Percentiles rank a stretch among this genome's conserved stretches.
Evolutionary conservation across 202 grass and related monocot species (phyloP).

Genomic region (Dendrocalamus latiflorus): DNA sequence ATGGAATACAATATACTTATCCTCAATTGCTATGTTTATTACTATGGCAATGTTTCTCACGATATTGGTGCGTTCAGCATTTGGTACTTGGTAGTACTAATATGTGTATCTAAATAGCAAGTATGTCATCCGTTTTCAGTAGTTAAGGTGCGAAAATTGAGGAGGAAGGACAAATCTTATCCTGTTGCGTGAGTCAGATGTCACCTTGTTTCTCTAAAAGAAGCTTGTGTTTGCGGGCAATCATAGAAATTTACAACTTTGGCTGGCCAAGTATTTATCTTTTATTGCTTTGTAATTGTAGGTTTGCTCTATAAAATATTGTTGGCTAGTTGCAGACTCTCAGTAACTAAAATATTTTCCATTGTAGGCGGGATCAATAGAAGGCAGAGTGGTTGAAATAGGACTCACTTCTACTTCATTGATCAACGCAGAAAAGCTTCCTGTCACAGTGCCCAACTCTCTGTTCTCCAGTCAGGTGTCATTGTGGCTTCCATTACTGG

Average conservation of each 20-base stretch:
- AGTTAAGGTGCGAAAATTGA: background rate
- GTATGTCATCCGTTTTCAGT: background rate
- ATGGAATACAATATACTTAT: background rate
- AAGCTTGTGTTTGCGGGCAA: background rate
- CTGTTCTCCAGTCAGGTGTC: slow-evolving; percentile 94
- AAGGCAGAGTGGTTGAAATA: slow-evolving; percentile 76
- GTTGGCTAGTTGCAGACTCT: background rate
- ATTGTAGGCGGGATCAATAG: slow-evolving; percentile 82
- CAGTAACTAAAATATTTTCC: slow-evolving; percentile 10
- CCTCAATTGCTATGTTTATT: background rate
- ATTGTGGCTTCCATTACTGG: background rate
- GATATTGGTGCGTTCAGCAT: slow-evolving; percentile 3
- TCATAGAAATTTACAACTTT: background rate
- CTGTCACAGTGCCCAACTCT: slow-evolving; percentile 93
- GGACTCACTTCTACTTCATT: slow-evolving; percentile 80
- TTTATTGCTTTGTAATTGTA: slow-evolving; percentile 21
- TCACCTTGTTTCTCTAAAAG: background rate
- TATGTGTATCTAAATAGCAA: background rate
- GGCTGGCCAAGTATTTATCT: background rate
- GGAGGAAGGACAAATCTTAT: background rate
- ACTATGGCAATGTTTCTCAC: background rate
- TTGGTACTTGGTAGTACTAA: background rate
- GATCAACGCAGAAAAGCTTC: slow-evolving; percentile 85
- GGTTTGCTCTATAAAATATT: background rate
- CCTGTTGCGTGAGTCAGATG: background rate